Base-by-base conservation (phyloP, 768 basidiomycete genomes). In the Kwoniella sp. region DNA sequence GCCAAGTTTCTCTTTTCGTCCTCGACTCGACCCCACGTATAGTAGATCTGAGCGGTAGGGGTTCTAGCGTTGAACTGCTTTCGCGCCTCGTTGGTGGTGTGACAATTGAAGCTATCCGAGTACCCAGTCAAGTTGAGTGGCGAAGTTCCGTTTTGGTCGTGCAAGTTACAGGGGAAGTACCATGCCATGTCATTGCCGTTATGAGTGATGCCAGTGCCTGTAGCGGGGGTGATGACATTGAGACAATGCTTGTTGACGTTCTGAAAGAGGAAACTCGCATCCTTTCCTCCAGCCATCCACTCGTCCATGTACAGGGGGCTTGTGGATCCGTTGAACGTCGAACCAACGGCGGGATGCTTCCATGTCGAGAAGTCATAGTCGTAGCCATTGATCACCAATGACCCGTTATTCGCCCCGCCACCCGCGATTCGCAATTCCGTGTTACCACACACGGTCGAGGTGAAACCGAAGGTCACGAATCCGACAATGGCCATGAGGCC, bases 381-480 rank as follows among this genome's bases (percentile, higher is more conserved):
- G 75, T 84, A 87, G 1, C 95, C 95, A 66, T 98, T 89, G 66
- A 96, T 90, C 75, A 95, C 84, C 54, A 96, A 84, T 3, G 88
- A 89, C 34, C 81, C 82, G 41, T 80, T 83, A 40, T 84, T 83
- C 53, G 90, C 83, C 22, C 79, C 78, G 31, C 89, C 91, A 34
- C 85, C 82, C 61, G 87, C 85, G 78, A 80, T 92, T 14, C 90
- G 83, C 56, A 86, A 83, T 32, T 87, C 81, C 28, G 90, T 89
- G 29, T 79, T 85, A 28, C 90, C 90, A 73, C 95, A 99, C 36
- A 98, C 95, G 47, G 84, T 77, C 68, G 89, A 83, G 9, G 91
- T 96, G 79, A 99, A 99, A 7, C 95, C 95, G 76, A 99, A 99
- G 10, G 95, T 99, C 70, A 99, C 79, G 82, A 89, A 99, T 69